phyloP scores from a whole-genome alignment of 2,329 filamentous ascomycete species.

The Fusarium nisikadoi region DNA sequence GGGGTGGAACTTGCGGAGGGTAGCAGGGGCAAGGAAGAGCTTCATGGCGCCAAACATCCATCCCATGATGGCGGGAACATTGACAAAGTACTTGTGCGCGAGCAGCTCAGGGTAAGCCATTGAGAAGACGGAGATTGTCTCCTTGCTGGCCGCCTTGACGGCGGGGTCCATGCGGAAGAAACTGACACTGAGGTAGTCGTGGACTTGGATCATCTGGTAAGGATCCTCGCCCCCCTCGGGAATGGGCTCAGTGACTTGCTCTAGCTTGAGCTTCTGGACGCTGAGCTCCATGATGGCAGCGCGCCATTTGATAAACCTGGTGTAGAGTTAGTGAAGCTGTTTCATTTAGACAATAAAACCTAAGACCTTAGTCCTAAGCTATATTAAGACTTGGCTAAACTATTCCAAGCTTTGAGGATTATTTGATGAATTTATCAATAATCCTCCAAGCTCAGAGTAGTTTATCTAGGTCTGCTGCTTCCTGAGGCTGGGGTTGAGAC shows the following conservation, averaged over 20 bases:
- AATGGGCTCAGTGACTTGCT: slow-evolving; percentile 74
- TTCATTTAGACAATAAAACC: not conserved
- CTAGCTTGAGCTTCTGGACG: slow-evolving; percentile 77
- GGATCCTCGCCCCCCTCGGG: slow-evolving; percentile 80
- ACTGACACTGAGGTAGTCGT: slow-evolving; percentile 90
- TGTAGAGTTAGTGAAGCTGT: slow-evolving; percentile 16
- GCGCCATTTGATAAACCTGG: slow-evolving; percentile 88
- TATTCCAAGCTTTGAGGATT: not conserved
- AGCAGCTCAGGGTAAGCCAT: slow-evolving; percentile 90
- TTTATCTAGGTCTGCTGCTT: not conserved
- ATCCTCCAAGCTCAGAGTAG: not conserved
- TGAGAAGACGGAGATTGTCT: slow-evolving; percentile 84
- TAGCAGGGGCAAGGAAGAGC: slow-evolving; percentile 77
- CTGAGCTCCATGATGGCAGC: slow-evolving; percentile 91
- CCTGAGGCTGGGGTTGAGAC: slow-evolving; percentile 46
- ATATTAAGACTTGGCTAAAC: not conserved
- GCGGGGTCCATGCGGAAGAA: slow-evolving; percentile 84
- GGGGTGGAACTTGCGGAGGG: slow-evolving; percentile 82
- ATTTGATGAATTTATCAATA: not conserved
- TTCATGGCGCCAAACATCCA: slow-evolving; percentile 84
- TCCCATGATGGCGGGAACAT: slow-evolving; percentile 90
- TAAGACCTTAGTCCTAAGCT: not conserved
- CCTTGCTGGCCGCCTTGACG: slow-evolving; percentile 79
- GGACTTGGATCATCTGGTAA: slow-evolving; percentile 91
- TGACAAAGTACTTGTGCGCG: slow-evolving; percentile 90